Conservation (phyloP, 306 rosid genomes). For the Vigna trinervia region DNA sequence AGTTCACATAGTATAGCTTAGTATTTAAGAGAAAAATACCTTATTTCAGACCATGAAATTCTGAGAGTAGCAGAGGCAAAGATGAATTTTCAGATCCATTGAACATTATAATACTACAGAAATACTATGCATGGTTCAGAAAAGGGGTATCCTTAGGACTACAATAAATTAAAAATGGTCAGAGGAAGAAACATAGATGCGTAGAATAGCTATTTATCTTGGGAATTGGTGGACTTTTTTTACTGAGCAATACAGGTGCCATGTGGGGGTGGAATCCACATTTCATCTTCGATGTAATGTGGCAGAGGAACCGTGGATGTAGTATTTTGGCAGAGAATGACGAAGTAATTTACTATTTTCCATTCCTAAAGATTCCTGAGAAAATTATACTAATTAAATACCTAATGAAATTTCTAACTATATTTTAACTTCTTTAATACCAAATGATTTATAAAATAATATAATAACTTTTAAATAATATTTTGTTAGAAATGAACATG, state of each 20-base stretch:
- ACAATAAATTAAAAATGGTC: constrained; percentile 20
- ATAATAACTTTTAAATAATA: too few relatives aligned
- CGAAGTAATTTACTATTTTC: neutral
- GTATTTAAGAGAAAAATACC: constrained; percentile 47
- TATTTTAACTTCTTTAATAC: too few relatives aligned
- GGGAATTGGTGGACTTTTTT: constrained; percentile 54
- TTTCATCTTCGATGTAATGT: constrained; percentile 42
- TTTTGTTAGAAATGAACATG: too few relatives aligned
- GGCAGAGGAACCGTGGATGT: constrained; percentile 57
- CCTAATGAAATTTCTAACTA: too few relatives aligned
- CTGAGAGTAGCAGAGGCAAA: constrained; percentile 60
- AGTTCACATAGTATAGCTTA: constrained; percentile 45
- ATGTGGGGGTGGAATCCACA: constrained; percentile 58
- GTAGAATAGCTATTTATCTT: constrained; percentile 47
- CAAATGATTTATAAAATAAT: too few relatives aligned
- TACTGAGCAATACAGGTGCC: constrained; percentile 50
- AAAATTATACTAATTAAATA: too few relatives aligned
- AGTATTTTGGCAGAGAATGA: constrained; percentile 37
- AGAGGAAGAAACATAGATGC: constrained; percentile 28
- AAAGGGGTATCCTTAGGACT: constrained; percentile 42
- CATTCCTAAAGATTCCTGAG: neutral
- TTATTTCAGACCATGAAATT: constrained; percentile 60
- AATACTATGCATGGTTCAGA: constrained; percentile 48
- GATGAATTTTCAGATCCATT: constrained; percentile 64
- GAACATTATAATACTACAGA: constrained; percentile 48